These are phyloP conservation scores for Fonsecaea multimorphosa DNA, from an alignment of 2,329 filamentous ascomycete species.

Conservation along the genomic window DNA sequence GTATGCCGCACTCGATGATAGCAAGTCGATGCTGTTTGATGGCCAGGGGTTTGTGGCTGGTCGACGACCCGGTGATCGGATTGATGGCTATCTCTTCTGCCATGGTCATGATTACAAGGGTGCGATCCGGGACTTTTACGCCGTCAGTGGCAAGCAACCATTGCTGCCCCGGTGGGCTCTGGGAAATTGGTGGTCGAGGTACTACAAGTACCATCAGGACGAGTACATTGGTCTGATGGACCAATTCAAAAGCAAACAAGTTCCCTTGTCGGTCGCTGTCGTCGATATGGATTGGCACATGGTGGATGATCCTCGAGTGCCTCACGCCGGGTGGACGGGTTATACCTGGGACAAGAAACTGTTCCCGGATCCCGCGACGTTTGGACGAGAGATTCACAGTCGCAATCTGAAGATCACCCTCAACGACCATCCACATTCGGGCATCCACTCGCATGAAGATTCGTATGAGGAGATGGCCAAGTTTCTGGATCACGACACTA, in stretches of 20 bases:
- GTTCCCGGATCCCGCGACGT: slow-evolving; percentile 62
- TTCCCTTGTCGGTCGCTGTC: slow-evolving; percentile 66
- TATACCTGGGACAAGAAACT: slow-evolving; percentile 67
- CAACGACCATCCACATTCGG: slow-evolving; percentile 68
- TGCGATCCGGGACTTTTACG: slow-evolving; percentile 62
- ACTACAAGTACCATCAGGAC: slow-evolving; percentile 62
- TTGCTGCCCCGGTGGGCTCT: slow-evolving; percentile 63
- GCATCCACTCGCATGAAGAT: slow-evolving; percentile 63
- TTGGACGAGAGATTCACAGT: slow-evolving; percentile 59
- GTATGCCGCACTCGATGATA: slow-evolving; percentile 62
- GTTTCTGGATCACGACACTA: slow-evolving; percentile 59
- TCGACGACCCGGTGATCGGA: slow-evolving; percentile 46
- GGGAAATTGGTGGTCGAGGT: slow-evolving; percentile 71
- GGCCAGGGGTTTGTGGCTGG: slow-evolving; percentile 59
- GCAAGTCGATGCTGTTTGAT: slow-evolving; percentile 63
- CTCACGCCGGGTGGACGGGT: slow-evolving; percentile 63
- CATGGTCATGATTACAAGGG: slow-evolving; percentile 64
- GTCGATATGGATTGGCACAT: slow-evolving; percentile 72
- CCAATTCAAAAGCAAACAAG: slow-evolving; percentile 56
- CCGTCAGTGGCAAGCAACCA: slow-evolving; percentile 63
- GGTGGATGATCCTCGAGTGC: slow-evolving; percentile 56
- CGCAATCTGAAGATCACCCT: slow-evolving; percentile 61
- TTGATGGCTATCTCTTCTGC: slow-evolving; percentile 66
- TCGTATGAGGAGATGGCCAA: slow-evolving; percentile 62
- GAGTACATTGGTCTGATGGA: slow-evolving; percentile 66